phyloP scores from a whole-genome alignment of 2,329 filamentous ascomycete species.

The Claviceps capensis region DNA sequence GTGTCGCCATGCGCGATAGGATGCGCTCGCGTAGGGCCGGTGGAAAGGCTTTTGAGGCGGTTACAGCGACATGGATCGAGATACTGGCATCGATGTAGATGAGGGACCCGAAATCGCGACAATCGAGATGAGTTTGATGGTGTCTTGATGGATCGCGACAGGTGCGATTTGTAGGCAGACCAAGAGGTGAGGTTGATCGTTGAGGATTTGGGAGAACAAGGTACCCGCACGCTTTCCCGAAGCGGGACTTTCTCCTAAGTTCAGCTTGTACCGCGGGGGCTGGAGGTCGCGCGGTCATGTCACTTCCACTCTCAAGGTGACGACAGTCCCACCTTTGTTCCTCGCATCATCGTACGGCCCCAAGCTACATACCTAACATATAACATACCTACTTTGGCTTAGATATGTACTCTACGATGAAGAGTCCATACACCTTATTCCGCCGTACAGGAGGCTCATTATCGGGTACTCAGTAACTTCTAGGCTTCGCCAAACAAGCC shows the following conservation, averaged over 20 bases:
- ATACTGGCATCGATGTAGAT: conserved; percentile 41
- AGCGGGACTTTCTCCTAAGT: conserved; percentile 20
- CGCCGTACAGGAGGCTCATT: too few species aligned
- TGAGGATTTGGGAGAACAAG: conserved; percentile 28
- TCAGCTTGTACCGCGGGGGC: not conserved
- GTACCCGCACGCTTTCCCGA: conserved; percentile 22
- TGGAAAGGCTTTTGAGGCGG: conserved; percentile 29
- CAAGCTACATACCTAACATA: too few species aligned
- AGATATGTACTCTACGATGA: too few species aligned
- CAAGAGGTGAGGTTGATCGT: conserved; percentile 38
- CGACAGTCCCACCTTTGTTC: too few species aligned
- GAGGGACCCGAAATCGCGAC: conserved; percentile 25
- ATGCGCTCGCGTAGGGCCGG: conserved; percentile 37
- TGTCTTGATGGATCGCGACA: conserved; percentile 38
- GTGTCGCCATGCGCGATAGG: conserved; percentile 42
- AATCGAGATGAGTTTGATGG: conserved; percentile 27
- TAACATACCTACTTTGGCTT: too few species aligned
- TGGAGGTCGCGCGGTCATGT: not conserved
- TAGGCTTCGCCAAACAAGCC: not conserved
- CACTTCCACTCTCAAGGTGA: too few species aligned
- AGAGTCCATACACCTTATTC: too few species aligned
- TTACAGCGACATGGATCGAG: conserved; percentile 37
- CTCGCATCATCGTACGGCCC: too few species aligned
- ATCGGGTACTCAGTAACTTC: not conserved
- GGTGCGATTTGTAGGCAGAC: conserved; percentile 35